Base-by-base conservation (phyloP, 2,329 filamentous ascomycete species). In the Colletotrichum sansevieriae region DNA sequence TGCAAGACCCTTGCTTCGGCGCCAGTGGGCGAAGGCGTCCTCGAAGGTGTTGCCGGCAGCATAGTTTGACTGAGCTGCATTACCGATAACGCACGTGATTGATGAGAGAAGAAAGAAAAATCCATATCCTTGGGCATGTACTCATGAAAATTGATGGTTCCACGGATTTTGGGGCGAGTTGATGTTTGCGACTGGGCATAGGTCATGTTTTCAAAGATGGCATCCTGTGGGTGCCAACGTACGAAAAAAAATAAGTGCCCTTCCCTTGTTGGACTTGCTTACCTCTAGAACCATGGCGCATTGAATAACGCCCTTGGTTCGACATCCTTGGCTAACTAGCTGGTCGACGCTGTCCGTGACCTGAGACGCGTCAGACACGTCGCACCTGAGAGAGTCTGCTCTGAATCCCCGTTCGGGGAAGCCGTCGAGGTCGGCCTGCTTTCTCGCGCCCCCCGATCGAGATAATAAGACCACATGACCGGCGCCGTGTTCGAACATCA, bases 301-400 rank as follows among this genome's bases (percentile, higher is more conserved):
- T 65, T 85, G 83, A 2, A 85, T 73, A 3, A 84, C 73, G 22
- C 83, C 83, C 1, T 76, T 74, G 18, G 85, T 76, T 0, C 80
- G 80, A 13, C 22, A 12, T 8, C 51, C 49, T 4, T 35, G 20
- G 11, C 11, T 9, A 3, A 8, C 10, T 7, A 62, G 29, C 11
- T 11, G 4, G 7, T 8, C 35, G 2, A 57, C 22, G 2, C 15
- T 10, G 8, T 18, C 13, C 18, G 57, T 52, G 4, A 64, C 52
- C 10, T 68, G 51, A 8, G 59, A 8, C 15, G 44, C n/a, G 9
- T 52, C 25, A 7, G 59, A 37, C 0, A 68, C 51, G n/a, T 66
- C 63, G 18, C 63, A 66, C 8, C 41, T 66, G 7, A 66, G 4
- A 9, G 57, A 57, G 15, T 66, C 49, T 4, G 56, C 58, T 4